These are phyloP conservation scores for Pelagophyceae sp. DNA, from an alignment of 352 stramenopile species.

Conservation along the genomic window DNA sequence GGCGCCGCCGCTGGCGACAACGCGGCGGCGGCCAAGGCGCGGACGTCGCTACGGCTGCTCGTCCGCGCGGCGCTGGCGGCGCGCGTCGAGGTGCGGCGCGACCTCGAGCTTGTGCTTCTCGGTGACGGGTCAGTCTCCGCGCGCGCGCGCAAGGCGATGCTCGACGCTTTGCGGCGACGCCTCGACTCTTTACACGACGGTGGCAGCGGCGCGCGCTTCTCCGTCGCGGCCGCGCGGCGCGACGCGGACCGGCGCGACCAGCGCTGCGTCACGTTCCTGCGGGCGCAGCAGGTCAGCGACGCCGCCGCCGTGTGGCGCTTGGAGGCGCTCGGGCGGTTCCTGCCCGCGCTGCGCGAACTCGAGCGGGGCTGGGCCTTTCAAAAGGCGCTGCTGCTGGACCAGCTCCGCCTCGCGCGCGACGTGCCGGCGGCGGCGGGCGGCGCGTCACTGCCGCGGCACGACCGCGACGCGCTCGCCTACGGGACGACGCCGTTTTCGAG, in stretches of 20 bases:
- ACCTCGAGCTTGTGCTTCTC: neutral
- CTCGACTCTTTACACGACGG: neutral
- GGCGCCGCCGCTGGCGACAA: neutral
- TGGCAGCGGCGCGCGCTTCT: neutral
- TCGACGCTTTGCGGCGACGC: neutral
- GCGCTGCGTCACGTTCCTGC: neutral
- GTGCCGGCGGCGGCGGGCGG: no score
- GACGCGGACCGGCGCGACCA: neutral
- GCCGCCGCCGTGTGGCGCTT: neutral
- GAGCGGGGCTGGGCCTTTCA: slow-evolving; percentile 3
- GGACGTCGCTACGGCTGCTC: neutral
- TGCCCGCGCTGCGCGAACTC: neutral
- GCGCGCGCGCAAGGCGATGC: neutral
- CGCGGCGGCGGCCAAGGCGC: neutral
- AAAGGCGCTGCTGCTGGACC: neutral
- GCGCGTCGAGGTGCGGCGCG: neutral
- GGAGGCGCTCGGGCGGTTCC: neutral
- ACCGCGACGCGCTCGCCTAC: neutral
- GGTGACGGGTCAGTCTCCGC: neutral
- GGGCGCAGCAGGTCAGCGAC: neutral
- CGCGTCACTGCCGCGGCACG: neutral
- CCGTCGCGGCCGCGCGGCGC: neutral
- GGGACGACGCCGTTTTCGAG: neutral
- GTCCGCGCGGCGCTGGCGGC: neutral
- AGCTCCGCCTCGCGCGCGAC: neutral